Conservation (phyloP, 331 rosid genomes). For the Pyrus hybrid region DNA sequence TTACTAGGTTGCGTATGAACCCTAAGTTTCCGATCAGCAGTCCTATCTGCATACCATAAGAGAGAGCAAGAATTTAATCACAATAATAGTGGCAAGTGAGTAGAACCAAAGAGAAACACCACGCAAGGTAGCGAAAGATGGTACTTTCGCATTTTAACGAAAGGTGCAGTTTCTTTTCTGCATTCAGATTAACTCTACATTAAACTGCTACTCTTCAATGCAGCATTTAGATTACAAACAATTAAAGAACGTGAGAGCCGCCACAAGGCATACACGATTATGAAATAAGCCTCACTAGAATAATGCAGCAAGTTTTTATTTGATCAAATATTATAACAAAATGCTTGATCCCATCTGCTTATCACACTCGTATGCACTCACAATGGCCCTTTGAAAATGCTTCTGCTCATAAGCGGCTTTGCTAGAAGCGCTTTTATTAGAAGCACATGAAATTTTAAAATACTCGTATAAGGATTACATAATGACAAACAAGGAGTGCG, state of each 20-base stretch:
- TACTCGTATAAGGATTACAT: background rate
- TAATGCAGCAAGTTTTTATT: background rate
- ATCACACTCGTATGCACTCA: background rate
- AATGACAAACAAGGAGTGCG: background rate
- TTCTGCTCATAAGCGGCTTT: background rate
- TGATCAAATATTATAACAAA: background rate
- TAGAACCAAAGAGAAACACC: background rate
- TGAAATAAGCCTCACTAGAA: background rate
- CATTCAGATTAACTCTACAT: background rate
- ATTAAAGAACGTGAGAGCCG: background rate
- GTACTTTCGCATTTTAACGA: background rate
- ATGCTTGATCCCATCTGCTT: background rate
- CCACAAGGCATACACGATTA: background rate
- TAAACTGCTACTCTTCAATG: background rate
- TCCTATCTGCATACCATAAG: slow-evolving; percentile 49
- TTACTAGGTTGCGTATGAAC: slow-evolving; percentile 14
- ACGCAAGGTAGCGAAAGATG: background rate
- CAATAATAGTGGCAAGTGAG: background rate
- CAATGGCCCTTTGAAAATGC: background rate
- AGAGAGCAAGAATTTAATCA: background rate
- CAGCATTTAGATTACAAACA: background rate
- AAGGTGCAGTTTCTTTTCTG: background rate
- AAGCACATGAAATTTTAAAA: background rate
- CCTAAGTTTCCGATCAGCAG: slow-evolving; percentile 51
- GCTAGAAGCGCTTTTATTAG: background rate